Evolutionary conservation across 164 flowering plant species (phyloP), one percentile per base, ranked within the genome.

Genomic region (Chloranthus sessilifolius): DNA sequence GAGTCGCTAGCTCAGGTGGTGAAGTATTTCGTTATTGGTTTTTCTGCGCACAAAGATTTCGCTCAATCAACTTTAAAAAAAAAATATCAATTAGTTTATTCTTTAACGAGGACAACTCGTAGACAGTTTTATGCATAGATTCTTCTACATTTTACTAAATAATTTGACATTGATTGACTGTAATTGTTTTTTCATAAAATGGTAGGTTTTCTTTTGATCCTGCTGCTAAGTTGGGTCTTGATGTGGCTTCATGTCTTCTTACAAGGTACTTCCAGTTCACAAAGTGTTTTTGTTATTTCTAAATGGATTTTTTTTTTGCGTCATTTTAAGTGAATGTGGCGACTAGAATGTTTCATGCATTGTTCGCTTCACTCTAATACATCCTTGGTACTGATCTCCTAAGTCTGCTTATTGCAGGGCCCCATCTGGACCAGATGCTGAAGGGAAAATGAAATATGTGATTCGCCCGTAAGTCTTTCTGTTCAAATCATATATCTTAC

Each of bases 191-290:
- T 47, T 47, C 50, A 47, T 20, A 47, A 47, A 47, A 47, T 47
- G 35, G 22, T 74, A 92, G 97, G 76, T 94, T 89, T 70, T 73
- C 89, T 19, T 94, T 88, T 68, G 99, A 94, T 70, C 96, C 95
- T n/a, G n/a, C 61, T 56, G 64, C 70, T 39, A 82, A 73, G 66
- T 73, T 94, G 76, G 99, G 97, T 44, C 83, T 89, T 43, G 79
- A 82, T 72, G 56, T 94, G 66, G 96, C 97, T 56, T 94, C 97
- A 31, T 94, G 97, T 74, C 43, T 94, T 55, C 48, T 88, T 30
- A 89, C 99, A 43, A 86, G 99, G 97, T 88, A 78, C 40, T 31
- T 11, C n/a, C n/a, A n/a, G n/a, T n/a, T 36, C 34, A 38, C 15
- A 33, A 14, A n/a, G 3, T 11, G 16, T 14, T 49, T 27, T 5